Percentiles rank a stretch among this genome's conserved stretches.
Evolutionary conservation across 2,329 filamentous ascomycete genomes (phyloP).

Genomic region (Penicillium sp.): DNA sequence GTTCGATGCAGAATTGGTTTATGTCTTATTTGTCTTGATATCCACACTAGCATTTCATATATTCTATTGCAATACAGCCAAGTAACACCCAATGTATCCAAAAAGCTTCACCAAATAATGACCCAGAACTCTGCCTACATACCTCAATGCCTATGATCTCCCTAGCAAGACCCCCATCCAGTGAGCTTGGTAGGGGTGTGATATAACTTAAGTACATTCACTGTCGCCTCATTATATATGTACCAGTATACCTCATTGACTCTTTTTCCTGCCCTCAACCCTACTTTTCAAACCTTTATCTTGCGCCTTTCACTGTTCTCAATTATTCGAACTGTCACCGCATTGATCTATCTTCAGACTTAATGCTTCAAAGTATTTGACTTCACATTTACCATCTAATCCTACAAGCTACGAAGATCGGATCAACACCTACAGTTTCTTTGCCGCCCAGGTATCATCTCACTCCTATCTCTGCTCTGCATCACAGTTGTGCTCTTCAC

Average conservation of each 20-base stretch:
- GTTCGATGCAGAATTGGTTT: neutral
- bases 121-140: neutral
- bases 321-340: no score
- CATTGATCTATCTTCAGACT: neutral
- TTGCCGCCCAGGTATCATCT: neutral
- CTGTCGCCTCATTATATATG: neutral
- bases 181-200: neutral
- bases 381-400: neutral
- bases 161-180: neutral
- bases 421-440: neutral
- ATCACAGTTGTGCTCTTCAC: neutral
- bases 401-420: neutral
- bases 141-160: neutral
- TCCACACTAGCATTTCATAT: constrained; percentile 6
- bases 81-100: neutral
- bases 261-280: no score
- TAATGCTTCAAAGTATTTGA: neutral
- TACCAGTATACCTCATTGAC: neutral
- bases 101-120: neutral
- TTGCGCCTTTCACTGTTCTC: neutral
- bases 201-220: neutral
- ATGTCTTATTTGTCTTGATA: constrained; percentile 11
- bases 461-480: neutral
- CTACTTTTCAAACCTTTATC: neutral
- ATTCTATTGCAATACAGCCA: neutral